These are phyloP conservation scores for Auriscalpium orientale DNA, from an alignment of 768 basidiomycete species.

Conservation along the genomic window DNA sequence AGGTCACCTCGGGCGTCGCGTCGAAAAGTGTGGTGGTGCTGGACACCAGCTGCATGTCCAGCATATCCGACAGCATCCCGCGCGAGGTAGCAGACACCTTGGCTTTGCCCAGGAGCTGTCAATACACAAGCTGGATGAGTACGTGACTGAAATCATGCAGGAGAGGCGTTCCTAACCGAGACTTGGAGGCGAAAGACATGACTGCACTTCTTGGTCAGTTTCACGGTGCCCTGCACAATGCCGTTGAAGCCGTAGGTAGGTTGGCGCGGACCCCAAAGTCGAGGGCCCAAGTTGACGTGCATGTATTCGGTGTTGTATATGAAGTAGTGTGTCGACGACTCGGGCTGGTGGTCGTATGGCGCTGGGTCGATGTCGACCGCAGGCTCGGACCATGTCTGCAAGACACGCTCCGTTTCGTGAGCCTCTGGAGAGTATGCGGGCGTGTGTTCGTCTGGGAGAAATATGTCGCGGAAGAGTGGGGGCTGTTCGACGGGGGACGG, in stretches of 20 bases:
- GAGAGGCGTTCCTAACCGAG: slow-evolving; percentile 21
- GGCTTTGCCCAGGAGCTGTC: slow-evolving; percentile 31
- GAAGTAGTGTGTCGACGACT: slow-evolving; percentile 3
- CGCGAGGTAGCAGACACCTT: slow-evolving; percentile 27
- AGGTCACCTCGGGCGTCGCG: slow-evolving; percentile 7
- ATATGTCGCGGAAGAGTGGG: no score
- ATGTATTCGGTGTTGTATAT: slow-evolving; percentile 33
- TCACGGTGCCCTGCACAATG: slow-evolving; percentile 32
- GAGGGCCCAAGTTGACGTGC: slow-evolving; percentile 32
- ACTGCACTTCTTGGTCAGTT: slow-evolving; percentile 26
- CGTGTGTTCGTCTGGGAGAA: no score
- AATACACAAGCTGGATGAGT: not conserved
- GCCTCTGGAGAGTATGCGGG: slow-evolving; percentile 1
- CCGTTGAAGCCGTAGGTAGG: slow-evolving; percentile 39
- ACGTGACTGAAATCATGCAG: not conserved
- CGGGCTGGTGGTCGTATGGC: not conserved
- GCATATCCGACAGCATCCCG: slow-evolving; percentile 12
- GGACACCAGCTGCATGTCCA: slow-evolving; percentile 3
- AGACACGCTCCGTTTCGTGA: not conserved
- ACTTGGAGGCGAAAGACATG: slow-evolving; percentile 31
- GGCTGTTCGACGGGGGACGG: no score
- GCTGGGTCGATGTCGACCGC: not conserved
- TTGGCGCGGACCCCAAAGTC: slow-evolving; percentile 28
- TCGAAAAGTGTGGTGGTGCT: slow-evolving; percentile 1
- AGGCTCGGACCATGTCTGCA: not conserved